Base-by-base conservation (phyloP, 2,329 filamentous ascomycete genomes). In the Aphanocladium album region DNA sequence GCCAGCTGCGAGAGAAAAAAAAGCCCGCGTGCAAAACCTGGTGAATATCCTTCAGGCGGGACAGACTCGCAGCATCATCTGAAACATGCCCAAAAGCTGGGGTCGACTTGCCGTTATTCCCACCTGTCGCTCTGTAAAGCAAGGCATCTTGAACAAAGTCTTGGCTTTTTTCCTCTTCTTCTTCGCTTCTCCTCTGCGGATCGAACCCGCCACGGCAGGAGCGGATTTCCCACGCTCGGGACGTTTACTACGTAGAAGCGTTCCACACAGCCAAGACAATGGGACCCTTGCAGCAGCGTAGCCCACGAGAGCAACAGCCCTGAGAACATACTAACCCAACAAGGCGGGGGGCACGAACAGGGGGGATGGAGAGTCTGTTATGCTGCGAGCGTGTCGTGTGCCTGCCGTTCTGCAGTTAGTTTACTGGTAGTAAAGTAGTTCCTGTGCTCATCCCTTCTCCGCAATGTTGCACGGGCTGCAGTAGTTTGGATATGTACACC, bases 241-340 rank as follows among this genome's bases (percentile, higher is more conserved):
- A 50, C 45, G 17, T 27, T 49, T 57, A n/a, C n/a, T n/a, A n/a
- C n/a, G n/a, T 57, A 49, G 54, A 57, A 47, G 54, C 54, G 14
- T 49, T 49, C 43, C 16, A 2, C 17, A 16, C 41, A 46, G 53
- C 41, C 19, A 23, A n/a, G 41, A 47, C 7, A 17, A 35, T 33
- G 39, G 53, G 52, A 7, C 39, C 46, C 46, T 25, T 49, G 23
- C 46, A 46, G 19, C 43, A 46, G 19, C 11, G 19, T 19, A 46
- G 19, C 11, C 30, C 27, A 50, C 23, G 16, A 23, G 49, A 51
- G 49, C 9, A 35, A 21, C 43, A 46, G 43, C 43, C 30, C 7
- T 39, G 50, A 52, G 19, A 49, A 30, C 7, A 52, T 39, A 19
- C 37, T 43, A 43, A 35, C 30, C 43, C 14, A 27, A 49, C 30